These are phyloP conservation scores for Sporormia fimetaria DNA, from an alignment of 495 filamentous ascomycete species.

Conservation along the genomic window DNA sequence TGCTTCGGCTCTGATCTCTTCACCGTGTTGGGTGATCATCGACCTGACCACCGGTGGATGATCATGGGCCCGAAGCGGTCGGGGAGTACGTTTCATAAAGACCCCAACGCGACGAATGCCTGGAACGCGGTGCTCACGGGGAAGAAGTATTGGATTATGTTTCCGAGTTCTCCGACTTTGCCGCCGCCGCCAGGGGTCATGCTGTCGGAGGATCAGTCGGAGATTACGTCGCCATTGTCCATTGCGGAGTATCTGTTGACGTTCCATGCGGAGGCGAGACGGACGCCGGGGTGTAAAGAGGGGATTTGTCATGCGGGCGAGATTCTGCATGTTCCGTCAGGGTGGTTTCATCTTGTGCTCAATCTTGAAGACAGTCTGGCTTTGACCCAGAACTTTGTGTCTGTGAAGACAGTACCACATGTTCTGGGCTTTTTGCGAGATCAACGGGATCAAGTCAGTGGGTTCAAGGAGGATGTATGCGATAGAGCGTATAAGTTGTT, in stretches of 20 bases:
- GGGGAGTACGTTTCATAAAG: constrained; percentile 93
- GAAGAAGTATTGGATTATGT: constrained; percentile 98
- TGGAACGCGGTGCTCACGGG: constrained; percentile 94
- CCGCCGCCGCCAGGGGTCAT: constrained; percentile 77
- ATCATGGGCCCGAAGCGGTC: constrained; percentile 84
- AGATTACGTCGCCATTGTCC: constrained; percentile 87
- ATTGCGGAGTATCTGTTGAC: constrained; percentile 91
- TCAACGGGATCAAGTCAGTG: constrained; percentile 74
- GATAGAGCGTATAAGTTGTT: constrained; percentile 65
- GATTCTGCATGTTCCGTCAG: constrained; percentile 81
- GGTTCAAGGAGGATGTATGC: constrained; percentile 61
- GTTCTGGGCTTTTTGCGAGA: constrained; percentile 75
- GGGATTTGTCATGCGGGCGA: constrained; percentile 81
- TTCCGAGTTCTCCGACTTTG: constrained; percentile 52
- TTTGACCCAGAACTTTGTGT: constrained; percentile 94
- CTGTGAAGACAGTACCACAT: constrained; percentile 56
- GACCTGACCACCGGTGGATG: constrained; percentile 86
- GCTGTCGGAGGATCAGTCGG: constrained; percentile 82
- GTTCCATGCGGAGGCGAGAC: constrained; percentile 81
- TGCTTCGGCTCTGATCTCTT: constrained; percentile 90
- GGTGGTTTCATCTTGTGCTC: constrained; percentile 96
- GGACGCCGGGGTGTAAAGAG: constrained; percentile 67
- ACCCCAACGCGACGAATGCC: constrained; percentile 65
- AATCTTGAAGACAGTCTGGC: constrained; percentile 77
- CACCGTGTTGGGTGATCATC: constrained; percentile 60